A percentile compares a stretch with the other conserved stretches of the same genome.
These are phyloP conservation scores for Cyclostephanos tholiformis DNA, from an alignment of 108 stramenopile species.

Conservation along the genomic window DNA sequence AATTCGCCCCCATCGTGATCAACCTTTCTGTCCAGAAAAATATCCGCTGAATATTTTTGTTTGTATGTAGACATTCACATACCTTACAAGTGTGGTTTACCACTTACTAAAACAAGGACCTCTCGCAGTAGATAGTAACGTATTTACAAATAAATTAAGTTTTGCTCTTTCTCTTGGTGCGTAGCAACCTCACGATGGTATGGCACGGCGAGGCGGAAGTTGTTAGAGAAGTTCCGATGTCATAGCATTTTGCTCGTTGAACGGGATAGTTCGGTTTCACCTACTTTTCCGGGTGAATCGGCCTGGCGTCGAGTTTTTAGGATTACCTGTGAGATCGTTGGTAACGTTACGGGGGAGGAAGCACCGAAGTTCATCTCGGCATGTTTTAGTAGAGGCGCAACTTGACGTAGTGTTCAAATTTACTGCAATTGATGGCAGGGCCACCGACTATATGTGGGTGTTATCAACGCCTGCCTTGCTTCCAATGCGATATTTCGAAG, in stretches of 20 bases:
- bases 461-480: neutral
- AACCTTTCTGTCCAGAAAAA: too few relatives aligned
- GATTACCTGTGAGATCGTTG: neutral
- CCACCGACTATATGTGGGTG: too few relatives aligned
- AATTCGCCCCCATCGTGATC: too few relatives aligned
- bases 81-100: neutral
- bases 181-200: neutral
- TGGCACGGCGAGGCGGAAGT: neutral
- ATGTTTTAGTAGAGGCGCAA: too few relatives aligned
- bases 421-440: neutral
- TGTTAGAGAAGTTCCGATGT: neutral
- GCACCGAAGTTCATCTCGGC: neutral
- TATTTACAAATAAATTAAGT: too few relatives aligned
- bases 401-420: too few relatives aligned
- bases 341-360: neutral
- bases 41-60: neutral
- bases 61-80: neutral
- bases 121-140: too few relatives aligned
- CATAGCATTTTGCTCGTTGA: neutral
- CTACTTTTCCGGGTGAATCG: neutral
- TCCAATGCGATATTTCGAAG: neutral
- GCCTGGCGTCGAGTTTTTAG: neutral
- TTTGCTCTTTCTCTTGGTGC: constrained; percentile 1
- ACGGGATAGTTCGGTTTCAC: neutral
- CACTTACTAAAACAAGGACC: neutral